These are phyloP conservation scores for Cryptococcus sp. DNA, from an alignment of 1,284 basidiomycete genomes.

Conservation along the genomic window DNA sequence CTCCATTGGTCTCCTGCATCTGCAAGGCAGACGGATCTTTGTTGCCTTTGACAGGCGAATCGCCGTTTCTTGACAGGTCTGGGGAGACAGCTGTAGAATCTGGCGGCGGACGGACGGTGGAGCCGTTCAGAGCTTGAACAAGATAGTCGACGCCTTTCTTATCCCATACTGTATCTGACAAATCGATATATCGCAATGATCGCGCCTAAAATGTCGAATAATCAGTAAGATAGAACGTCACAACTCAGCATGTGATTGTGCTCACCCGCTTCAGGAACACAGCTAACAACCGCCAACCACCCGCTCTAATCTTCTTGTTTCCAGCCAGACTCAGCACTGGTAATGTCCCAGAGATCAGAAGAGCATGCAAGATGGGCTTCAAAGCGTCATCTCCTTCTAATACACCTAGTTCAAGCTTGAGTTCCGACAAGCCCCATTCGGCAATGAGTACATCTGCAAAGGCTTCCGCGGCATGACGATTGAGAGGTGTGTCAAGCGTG, in stretches of 20 bases:
- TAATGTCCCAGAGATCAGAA: slow-evolving; percentile 79
- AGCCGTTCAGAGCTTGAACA: slow-evolving; percentile 63
- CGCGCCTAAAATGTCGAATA: slow-evolving; percentile 59
- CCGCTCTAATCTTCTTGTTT: slow-evolving; percentile 74
- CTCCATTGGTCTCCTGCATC: slow-evolving; percentile 14
- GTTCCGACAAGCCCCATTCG: slow-evolving; percentile 82
- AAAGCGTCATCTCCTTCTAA: slow-evolving; percentile 75
- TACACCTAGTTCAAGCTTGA: slow-evolving; percentile 74
- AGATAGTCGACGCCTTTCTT: slow-evolving; percentile 81
- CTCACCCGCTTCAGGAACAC: slow-evolving; percentile 73
- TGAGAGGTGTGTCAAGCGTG: slow-evolving; percentile 60
- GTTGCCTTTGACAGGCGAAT: neutral
- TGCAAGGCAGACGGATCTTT: neutral
- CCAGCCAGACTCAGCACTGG: slow-evolving; percentile 83
- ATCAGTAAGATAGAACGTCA: neutral
- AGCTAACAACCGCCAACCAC: slow-evolving; percentile 78
- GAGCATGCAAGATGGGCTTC: slow-evolving; percentile 85
- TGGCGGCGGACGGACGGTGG: slow-evolving; percentile 5
- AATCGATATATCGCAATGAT: slow-evolving; percentile 76
- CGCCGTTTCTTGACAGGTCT: neutral
- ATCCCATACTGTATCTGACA: slow-evolving; percentile 85
- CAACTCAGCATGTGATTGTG: slow-evolving; percentile 4
- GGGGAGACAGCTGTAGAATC: slow-evolving; percentile 1
- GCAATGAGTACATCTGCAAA: slow-evolving; percentile 85
- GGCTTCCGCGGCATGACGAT: slow-evolving; percentile 67